Conservation (phyloP, 1,284 basidiomycete genomes). For the Trametes hirsuta region DNA sequence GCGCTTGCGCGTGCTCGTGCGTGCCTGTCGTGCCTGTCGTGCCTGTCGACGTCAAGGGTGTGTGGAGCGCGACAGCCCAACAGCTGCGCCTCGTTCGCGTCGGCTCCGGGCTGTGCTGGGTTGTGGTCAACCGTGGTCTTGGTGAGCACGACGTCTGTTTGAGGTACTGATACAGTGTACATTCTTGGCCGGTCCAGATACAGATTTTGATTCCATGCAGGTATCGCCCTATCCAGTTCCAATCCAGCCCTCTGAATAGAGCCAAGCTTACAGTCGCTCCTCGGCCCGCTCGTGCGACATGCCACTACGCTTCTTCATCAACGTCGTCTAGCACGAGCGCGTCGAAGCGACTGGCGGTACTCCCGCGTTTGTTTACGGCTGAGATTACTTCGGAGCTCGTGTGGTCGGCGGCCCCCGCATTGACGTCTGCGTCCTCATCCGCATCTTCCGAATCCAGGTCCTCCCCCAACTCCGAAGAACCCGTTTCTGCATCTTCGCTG, state of each 20-base stretch:
- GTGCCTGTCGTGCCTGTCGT: background rate
- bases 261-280: background rate
- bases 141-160: too few species aligned
- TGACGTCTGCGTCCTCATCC: constrained; percentile 8
- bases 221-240: too few species aligned
- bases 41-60: background rate
- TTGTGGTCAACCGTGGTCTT: too few species aligned
- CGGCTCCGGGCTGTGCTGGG: constrained; percentile 3
- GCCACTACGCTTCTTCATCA: background rate
- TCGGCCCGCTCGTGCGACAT: too few species aligned
- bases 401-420: constrained; percentile 2
- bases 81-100: too few species aligned
- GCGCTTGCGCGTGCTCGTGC: background rate
- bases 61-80: background rate
- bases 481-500: constrained; percentile 32
- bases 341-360: constrained; percentile 26
- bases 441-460: constrained; percentile 3
- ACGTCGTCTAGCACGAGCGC: constrained; percentile 24
- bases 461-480: constrained; percentile 3
- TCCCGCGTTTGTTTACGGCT: background rate
- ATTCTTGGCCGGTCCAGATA: background rate
- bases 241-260: too few species aligned
- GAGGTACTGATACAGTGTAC: background rate
- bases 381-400: background rate
- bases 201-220: too few species aligned